Evolutionary conservation across 2,329 filamentous ascomycete species (phyloP), one percentile per base, ranked within the genome.

Genomic region (Chaetomium globosum): DNA sequence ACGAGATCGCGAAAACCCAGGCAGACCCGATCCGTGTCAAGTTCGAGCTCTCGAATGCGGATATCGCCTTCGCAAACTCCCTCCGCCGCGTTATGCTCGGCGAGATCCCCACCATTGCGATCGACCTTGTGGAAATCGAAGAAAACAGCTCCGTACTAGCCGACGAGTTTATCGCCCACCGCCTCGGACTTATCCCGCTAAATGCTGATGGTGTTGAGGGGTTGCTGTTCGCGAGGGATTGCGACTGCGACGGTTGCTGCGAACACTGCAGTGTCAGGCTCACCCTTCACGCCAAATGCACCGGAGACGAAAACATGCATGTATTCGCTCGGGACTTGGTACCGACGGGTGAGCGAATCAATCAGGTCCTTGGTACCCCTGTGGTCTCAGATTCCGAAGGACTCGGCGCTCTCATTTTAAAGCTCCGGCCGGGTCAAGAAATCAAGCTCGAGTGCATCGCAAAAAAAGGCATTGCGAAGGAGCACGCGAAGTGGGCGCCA

Each of bases 381-480:
- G 87, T 97, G 65, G 91, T 96, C 73, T 89, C 85, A 53, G 94
- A 99, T 75, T 85, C 89, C 0, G 91, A 94, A 59, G 88, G 89
- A 12, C 86, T 90, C 64, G 95, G 95, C 1, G 87, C 90, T 53
- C 83, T 98, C 71, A 94, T 99, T 70, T 91, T 90, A 74, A 98
- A 98, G 82, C 81, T 99, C 75, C 85, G 94, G 65, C 90, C 89
- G 74, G 92, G 90, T 2, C 95, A 99, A 79, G 93, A 97, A 78
- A 81, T 99, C 67, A 89, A 92, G 76, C 86, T 99, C 74, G 91
- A 87, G 67, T 98, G 94, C 75, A 90, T 97, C 70, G 95, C 94
- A 59, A 97, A 97, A 83, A 98, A 98, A 83, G 95, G 95, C 1
- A 98, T 98, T 70, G 93, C 94, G 46, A 99, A 99, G 82, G 95